Base-by-base conservation (phyloP, 306 rosid species). In the Quercus alba region DNA sequence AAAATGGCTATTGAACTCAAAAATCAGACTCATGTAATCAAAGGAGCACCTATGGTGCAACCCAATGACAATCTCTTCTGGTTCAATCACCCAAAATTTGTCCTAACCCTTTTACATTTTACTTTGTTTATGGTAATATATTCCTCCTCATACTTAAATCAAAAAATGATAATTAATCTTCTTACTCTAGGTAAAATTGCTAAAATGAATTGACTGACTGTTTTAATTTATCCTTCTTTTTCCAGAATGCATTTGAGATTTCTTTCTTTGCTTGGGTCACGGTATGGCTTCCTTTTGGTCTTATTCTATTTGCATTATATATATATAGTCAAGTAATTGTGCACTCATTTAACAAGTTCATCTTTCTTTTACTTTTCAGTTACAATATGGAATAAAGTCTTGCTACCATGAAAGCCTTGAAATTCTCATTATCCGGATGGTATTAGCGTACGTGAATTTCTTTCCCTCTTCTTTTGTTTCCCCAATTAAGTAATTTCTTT, bases 241-340 rank as follows among this genome's bases (percentile, higher is more conserved):
- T 63, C 5, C 89, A 87, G 93, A 89, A 87, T 38, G 81, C 93
- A n/a, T 90, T 90, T 68, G 93, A 90, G 75, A 61, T 87, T 5
- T 80, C 90, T 41, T 90, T 90, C 87, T 85, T 90, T 67, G 76
- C 81, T 18, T 90, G 93, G 93, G 91, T 90, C 80, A 82, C 91
- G 90, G 90, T 90, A 86, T 5, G 56, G 13, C 14, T 19, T 11
- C 1, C 10, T 38, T 56, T 19, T 14, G 3, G 4, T 76, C 2
- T 31, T 8, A 0, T 17, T 18, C 3, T 20, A 6, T n/a, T 5
- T 20, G 5, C 67, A 15, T 30, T 25, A 8, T 38, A 8, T 31
- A 49, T 12, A 46, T 38, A 38, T 31, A 49, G 5, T 74, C 20
- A 26, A n/a, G 13, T 30, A 18, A 35, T 67, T 67, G 26, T 35